Conservation (phyloP, 305 asterid species). For the Petunia hybrid region DNA sequence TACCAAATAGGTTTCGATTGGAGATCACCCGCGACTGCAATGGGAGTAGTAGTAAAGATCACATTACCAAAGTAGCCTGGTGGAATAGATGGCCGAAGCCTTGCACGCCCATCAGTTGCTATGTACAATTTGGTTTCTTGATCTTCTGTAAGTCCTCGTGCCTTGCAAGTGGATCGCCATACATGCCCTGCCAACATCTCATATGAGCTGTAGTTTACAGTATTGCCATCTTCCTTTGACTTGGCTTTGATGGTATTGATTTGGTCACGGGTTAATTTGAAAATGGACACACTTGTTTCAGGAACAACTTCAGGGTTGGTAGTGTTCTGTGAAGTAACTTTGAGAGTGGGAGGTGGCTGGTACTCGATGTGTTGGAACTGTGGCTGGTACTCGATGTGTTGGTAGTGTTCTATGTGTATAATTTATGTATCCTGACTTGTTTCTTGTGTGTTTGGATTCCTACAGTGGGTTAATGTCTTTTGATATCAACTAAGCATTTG, state of each 20-base stretch:
- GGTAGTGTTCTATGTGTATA: no score
- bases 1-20: conserved; percentile 73
- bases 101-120: conserved; percentile 80
- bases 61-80: conserved; percentile 87
- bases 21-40: conserved; percentile 71
- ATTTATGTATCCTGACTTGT: no score
- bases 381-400: no score
- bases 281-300: conserved; percentile 59
- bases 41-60: conserved; percentile 84
- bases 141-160: conserved; percentile 70
- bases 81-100: conserved; percentile 75
- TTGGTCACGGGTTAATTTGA: conserved; percentile 68
- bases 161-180: conserved; percentile 75
- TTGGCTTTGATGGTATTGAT: conserved; percentile 73
- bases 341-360: conserved; percentile 79
- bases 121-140: conserved; percentile 81
- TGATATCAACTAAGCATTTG: no score
- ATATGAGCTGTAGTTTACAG: conserved; percentile 71
- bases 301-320: conserved; percentile 35
- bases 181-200: conserved; percentile 90
- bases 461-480: no score
- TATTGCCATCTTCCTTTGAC: conserved; percentile 72
- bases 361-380: conserved; percentile 81
- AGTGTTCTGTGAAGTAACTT: conserved; percentile 24
- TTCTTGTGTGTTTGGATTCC: no score